phyloP scores from a whole-genome alignment of 2,329 filamentous ascomycete genomes.

The Penicillium sp. region DNA sequence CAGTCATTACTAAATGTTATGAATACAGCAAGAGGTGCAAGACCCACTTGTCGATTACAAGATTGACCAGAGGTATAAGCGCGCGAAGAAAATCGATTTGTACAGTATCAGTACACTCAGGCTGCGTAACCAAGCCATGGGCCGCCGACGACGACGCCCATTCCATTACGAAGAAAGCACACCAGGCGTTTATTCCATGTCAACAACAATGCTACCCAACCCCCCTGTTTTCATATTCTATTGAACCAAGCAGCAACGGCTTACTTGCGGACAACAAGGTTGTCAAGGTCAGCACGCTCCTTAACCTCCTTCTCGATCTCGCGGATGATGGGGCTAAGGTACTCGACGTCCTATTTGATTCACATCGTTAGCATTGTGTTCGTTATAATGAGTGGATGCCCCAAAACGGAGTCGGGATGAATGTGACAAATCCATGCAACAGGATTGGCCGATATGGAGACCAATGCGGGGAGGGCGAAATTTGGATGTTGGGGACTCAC shows the following conservation, averaged over 20 bases:
- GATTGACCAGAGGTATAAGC: slow-evolving; percentile 2
- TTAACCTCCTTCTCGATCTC: slow-evolving; percentile 67
- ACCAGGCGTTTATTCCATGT: slow-evolving; percentile 23
- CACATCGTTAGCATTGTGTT: slow-evolving; percentile 24
- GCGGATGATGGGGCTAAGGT: slow-evolving; percentile 66
- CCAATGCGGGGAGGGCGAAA: slow-evolving; percentile 29
- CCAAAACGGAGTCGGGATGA: background rate
- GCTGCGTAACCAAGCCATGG: slow-evolving; percentile 29
- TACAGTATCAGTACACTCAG: slow-evolving; percentile 43
- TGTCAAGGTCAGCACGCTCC: slow-evolving; percentile 68
- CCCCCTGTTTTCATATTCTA: slow-evolving; percentile 27
- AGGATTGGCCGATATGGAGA: slow-evolving; percentile 35
- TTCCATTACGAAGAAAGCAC: slow-evolving; percentile 27
- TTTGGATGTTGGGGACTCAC: slow-evolving; percentile 46
- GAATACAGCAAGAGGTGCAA: background rate
- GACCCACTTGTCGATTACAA: background rate
- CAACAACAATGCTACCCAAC: slow-evolving; percentile 18
- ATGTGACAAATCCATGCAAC: slow-evolving; percentile 39
- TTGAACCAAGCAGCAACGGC: slow-evolving; percentile 19
- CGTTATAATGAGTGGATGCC: background rate
- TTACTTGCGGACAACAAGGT: slow-evolving; percentile 59
- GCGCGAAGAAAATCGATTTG: slow-evolving; percentile 40
- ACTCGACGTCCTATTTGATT: slow-evolving; percentile 59
- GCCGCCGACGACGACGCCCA: slow-evolving; percentile 25
- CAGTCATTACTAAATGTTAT: background rate